These are phyloP conservation scores for Tuber indicum DNA, from an alignment of 495 filamentous ascomycete species.

Conservation along the genomic window DNA sequence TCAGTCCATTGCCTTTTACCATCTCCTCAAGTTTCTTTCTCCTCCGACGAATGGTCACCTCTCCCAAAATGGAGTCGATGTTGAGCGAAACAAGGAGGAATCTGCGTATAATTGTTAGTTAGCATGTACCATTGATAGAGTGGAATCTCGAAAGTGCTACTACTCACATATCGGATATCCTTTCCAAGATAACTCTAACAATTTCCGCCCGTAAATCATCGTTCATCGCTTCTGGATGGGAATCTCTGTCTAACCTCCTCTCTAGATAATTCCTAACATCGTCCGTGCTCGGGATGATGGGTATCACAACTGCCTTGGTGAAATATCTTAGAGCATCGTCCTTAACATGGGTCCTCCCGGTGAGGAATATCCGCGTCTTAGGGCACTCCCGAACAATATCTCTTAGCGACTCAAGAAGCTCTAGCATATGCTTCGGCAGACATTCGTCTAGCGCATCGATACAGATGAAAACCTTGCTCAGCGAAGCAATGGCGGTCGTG, in stretches of 20 bases:
- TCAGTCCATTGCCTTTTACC: too few species aligned
- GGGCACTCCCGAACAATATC: background rate
- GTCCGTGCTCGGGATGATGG: background rate
- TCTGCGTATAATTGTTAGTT: background rate
- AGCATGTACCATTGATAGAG: background rate
- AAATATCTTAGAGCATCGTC: background rate
- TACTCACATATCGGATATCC: background rate
- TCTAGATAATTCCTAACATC: background rate
- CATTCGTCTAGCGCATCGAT: background rate
- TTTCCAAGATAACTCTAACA: background rate
- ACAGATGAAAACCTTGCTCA: background rate
- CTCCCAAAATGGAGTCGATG: background rate
- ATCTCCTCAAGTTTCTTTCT: background rate
- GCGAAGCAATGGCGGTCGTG: background rate
- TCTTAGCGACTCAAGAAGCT: background rate
- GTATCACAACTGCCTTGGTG: background rate
- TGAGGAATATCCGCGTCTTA: background rate
- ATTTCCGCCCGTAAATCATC: background rate
- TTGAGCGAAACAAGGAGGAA: background rate
- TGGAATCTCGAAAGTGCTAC: background rate
- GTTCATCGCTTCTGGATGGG: background rate
- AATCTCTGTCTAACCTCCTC: background rate
- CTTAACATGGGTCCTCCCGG: background rate
- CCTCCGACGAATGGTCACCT: background rate
- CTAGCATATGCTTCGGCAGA: background rate